Evolutionary conservation across 2,329 filamentous ascomycete species (phyloP).

Genomic region (Chaetomiaceae sp.): DNA sequence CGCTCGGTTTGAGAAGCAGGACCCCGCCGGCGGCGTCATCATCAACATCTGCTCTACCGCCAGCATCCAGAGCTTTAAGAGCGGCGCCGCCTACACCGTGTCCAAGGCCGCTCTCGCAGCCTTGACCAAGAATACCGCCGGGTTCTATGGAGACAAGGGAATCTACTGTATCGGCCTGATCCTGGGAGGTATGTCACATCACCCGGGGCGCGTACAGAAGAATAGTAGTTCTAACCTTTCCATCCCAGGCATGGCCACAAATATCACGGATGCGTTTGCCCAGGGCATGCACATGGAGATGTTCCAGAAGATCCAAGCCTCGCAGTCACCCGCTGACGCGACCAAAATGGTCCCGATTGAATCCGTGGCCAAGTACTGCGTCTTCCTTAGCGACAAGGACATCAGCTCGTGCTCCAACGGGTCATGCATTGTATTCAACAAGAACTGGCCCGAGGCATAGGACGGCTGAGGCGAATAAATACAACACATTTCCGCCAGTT

Average conservation of each 20-base stretch:
- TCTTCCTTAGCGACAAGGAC: slow-evolving; percentile 34
- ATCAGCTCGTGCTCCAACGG: slow-evolving; percentile 34
- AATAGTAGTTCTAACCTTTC: neutral
- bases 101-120: slow-evolving; percentile 28
- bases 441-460: slow-evolving; percentile 36
- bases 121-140: slow-evolving; percentile 52
- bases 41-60: slow-evolving; percentile 50
- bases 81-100: slow-evolving; percentile 29
- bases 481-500: neutral
- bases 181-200: slow-evolving; percentile 36
- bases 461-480: neutral
- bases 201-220: too few species aligned
- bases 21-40: slow-evolving; percentile 40
- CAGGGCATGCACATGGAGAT: slow-evolving; percentile 33
- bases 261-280: slow-evolving; percentile 45
- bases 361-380: slow-evolving; percentile 38
- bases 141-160: slow-evolving; percentile 50
- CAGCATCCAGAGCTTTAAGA: slow-evolving; percentile 36
- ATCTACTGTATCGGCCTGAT: slow-evolving; percentile 49
- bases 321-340: slow-evolving; percentile 29
- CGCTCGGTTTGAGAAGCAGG: slow-evolving; percentile 42
- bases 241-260: slow-evolving; percentile 46
- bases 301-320: slow-evolving; percentile 27
- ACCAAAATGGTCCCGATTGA: slow-evolving; percentile 28
- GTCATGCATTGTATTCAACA: slow-evolving; percentile 32